Evolutionary conservation across 139 green algal genomes (phyloP).

Genomic region (Chlamydomonas applanata): DNA sequence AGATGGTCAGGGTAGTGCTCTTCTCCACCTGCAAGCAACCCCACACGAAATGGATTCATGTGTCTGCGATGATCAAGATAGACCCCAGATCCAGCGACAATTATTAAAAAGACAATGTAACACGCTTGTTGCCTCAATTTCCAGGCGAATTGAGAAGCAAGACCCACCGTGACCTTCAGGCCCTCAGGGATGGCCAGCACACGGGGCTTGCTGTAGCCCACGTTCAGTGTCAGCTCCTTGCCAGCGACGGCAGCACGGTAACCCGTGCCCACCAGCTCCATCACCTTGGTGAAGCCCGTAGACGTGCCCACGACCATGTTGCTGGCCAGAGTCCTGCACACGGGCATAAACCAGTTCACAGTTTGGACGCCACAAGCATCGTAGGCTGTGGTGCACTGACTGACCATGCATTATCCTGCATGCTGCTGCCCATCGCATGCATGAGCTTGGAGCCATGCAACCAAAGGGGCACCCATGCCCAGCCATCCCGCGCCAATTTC

Average conservation of each 20-base stretch:
- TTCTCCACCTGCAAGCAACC: conserved; percentile 75
- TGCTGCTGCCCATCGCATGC: no score
- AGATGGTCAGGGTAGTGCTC: conserved; percentile 77
- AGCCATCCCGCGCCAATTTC: no score
- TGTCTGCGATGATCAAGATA: neutral
- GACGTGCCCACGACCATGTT: conserved; percentile 94
- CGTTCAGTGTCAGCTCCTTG: conserved; percentile 81
- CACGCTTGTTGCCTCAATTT: neutral
- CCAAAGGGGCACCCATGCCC: no score
- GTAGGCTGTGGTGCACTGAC: neutral
- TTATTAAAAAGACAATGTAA: neutral
- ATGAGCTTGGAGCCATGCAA: no score
- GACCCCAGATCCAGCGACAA: neutral
- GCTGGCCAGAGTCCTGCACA: conserved; percentile 69
- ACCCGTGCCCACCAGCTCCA: conserved; percentile 87
- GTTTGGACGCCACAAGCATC: neutral
- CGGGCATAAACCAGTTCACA: neutral
- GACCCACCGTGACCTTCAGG: conserved; percentile 71
- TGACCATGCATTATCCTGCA: no score
- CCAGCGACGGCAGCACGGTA: conserved; percentile 82
- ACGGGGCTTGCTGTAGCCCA: conserved; percentile 91
- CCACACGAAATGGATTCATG: neutral
- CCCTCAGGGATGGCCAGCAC: conserved; percentile 83
- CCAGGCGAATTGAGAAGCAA: neutral
- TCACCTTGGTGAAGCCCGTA: conserved; percentile 80